Evolutionary conservation across 2,329 filamentous ascomycete genomes (phyloP), one percentile per base, ranked within the genome.

Genomic region (Stemphylium vesicarium): DNA sequence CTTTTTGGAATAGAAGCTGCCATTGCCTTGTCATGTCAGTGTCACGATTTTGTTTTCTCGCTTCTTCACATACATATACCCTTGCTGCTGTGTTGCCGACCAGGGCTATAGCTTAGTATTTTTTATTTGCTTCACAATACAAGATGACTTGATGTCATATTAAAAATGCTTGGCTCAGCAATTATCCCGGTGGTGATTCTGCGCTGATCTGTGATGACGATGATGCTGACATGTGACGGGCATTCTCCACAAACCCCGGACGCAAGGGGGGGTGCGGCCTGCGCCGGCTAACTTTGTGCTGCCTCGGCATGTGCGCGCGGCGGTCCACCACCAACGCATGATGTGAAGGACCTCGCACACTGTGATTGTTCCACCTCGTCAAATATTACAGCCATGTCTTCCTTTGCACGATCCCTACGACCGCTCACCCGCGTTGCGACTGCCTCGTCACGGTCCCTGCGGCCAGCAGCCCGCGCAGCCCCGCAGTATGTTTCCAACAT

Each of bases 381-480:
- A 33, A 55, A 20, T 40, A 24, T 13, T 37, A 8, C 31, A 56
- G 31, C 59, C 31, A 73, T 75, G 71, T 65, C 72, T 13, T 72
- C 71, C 3, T 63, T 75, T 9, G 60, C 71, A 49, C 68, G 62
- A 59, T 63, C 66, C 45, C 52, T 75, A 36, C 48, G 71, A 53
- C 71, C 72, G 26, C 62, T 74, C 53, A 60, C 65, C 16, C 71
- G 72, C 50, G 66, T 64, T 26, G 68, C 70, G 36, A 59, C 64
- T 5, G 60, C 61, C 24, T 71, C 69, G 6, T 61, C 70, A 7
- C 64, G 63, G 36, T 51, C 65, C 18, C 58, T 73, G 18, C 64
- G 68, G 56, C 70, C 71, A 42, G 62, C 65, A 43, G 62, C 65
- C 50, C 68, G 68, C 50, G 56, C 65, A 52, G 60, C 69, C 62